phyloP scores from a whole-genome alignment of 2,329 filamentous ascomycete species.

The Arthrinium puccinioides region DNA sequence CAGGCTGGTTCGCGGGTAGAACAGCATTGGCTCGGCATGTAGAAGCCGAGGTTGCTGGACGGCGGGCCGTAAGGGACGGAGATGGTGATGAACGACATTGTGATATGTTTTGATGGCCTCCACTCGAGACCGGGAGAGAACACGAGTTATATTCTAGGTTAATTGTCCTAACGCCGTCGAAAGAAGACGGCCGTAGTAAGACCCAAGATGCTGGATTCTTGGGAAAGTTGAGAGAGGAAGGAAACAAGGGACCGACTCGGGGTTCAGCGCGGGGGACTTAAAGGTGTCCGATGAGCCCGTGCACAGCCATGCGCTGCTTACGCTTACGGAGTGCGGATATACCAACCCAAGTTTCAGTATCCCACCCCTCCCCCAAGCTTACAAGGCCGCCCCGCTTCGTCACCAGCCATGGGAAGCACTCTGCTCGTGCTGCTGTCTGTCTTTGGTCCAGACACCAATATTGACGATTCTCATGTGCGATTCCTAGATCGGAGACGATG shows the following conservation, averaged over 20 bases:
- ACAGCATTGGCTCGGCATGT: conserved; percentile 12
- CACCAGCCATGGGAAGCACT: too few species aligned
- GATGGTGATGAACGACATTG: conserved; percentile 13
- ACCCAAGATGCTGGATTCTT: conserved; percentile 4
- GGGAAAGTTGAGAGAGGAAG: conserved; percentile 4
- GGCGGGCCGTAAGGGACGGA: conserved; percentile 8
- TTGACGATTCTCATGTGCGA: too few species aligned
- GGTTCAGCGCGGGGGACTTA: too few species aligned
- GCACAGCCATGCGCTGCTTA: too few species aligned
- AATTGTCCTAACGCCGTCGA: conserved; percentile 20
- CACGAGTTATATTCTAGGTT: conserved; percentile 11
- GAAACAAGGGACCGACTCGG: not conserved
- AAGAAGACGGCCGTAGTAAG: conserved; percentile 14
- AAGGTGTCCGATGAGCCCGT: too few species aligned
- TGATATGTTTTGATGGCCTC: conserved; percentile 22
- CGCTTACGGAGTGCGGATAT: too few species aligned
- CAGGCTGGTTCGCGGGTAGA: conserved; percentile 13
- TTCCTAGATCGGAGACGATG: too few species aligned
- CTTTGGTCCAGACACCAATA: too few species aligned
- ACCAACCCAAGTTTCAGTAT: too few species aligned
- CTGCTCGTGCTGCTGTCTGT: too few species aligned
- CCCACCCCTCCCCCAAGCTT: too few species aligned
- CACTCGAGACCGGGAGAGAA: conserved; percentile 21
- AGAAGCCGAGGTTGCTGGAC: conserved; percentile 12
- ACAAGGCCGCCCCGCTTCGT: too few species aligned